phyloP scores from a whole-genome alignment of 371 early-diverging fungal species.

The Apophysomyces sp. region DNA sequence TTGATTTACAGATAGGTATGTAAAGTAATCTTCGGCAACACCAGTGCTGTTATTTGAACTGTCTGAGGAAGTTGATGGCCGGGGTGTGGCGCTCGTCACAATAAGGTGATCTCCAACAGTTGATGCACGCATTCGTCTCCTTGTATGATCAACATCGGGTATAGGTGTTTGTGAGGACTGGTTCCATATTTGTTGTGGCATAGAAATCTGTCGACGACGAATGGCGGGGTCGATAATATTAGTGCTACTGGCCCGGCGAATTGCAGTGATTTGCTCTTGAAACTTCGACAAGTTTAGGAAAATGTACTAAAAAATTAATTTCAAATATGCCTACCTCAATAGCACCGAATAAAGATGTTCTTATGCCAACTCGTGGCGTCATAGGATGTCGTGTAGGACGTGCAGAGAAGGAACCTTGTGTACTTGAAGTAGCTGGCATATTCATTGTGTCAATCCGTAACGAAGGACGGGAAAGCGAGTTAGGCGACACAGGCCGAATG shows the following conservation, averaged over 20 bases:
- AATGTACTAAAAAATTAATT: background rate
- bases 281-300: conserved; percentile 19
- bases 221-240: background rate
- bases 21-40: conserved; percentile 38
- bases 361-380: conserved; percentile 45
- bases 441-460: conserved; percentile 19
- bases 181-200: conserved; percentile 30
- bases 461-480: conserved; percentile 21
- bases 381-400: conserved; percentile 31
- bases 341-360: conserved; percentile 49
- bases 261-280: conserved; percentile 32
- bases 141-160: background rate
- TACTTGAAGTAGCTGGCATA: conserved; percentile 29
- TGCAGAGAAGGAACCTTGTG: conserved; percentile 28
- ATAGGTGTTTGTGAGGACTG: background rate
- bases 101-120: conserved; percentile 29
- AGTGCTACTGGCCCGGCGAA: conserved; percentile 27
- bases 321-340: conserved; percentile 34
- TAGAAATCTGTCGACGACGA: conserved; percentile 25
- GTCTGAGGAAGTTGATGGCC: conserved; percentile 17
- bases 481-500: conserved; percentile 32
- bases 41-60: conserved; percentile 21
- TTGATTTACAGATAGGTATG: conserved; percentile 32
- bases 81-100: background rate
- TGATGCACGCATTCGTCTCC: conserved; percentile 27